Conservation (phyloP, 768 basidiomycete species). For the Russula olivacea region DNA sequence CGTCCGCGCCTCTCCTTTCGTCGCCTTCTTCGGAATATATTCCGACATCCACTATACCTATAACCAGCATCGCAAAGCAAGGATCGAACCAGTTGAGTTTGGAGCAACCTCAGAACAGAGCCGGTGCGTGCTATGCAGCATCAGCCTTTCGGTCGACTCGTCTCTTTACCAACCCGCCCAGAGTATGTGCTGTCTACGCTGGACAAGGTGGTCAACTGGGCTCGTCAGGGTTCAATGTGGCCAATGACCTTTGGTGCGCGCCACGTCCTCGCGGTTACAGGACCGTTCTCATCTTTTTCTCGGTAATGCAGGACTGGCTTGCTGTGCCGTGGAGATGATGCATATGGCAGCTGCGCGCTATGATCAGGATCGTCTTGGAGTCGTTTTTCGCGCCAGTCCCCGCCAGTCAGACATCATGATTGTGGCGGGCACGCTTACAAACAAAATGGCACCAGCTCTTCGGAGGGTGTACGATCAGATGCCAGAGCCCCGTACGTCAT, state of each 20-base stretch:
- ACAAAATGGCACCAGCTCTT: constrained; percentile 99
- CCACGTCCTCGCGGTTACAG: not conserved
- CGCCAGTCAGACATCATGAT: constrained; percentile 99
- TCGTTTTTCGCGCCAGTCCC: constrained; percentile 98
- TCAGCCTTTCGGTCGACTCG: not conserved
- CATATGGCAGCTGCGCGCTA: constrained; percentile 99
- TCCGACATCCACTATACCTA: constrained; percentile 47
- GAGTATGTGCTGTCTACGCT: constrained; percentile 96
- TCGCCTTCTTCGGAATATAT: constrained; percentile 36
- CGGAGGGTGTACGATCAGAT: constrained; percentile 97
- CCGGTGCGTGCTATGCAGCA: constrained; percentile 48
- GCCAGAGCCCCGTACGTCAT: constrained; percentile 83
- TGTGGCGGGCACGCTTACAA: constrained; percentile 96
- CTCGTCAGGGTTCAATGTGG: constrained; percentile 97
- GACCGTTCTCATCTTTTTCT: not conserved
- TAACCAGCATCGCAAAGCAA: constrained; percentile 65
- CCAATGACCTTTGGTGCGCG: constrained; percentile 88
- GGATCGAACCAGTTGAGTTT: constrained; percentile 82
- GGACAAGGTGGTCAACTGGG: constrained; percentile 98
- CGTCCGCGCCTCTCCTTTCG: constrained; percentile 39
- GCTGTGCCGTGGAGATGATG: constrained; percentile 99
- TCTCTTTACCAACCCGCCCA: constrained; percentile 29
- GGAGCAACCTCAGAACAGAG: constrained; percentile 84
- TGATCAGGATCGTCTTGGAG: constrained; percentile 95
- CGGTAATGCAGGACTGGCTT: constrained; percentile 74